Conservation (phyloP, 345 rosid species). For the Gossypium sturtianum region DNA sequence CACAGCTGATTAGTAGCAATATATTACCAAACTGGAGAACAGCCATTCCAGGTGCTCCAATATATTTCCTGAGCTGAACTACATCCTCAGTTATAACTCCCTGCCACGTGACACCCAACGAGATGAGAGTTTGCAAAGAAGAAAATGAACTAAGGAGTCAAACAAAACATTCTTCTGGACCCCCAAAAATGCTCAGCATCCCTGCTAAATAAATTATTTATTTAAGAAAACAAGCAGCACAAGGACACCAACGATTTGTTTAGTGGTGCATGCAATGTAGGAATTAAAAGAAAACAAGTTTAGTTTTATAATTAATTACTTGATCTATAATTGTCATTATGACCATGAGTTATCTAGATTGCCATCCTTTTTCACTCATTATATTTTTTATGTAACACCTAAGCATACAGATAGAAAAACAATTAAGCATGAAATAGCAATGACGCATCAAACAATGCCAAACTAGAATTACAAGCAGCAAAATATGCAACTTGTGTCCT, state of each 20-base stretch:
- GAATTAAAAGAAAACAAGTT: not conserved
- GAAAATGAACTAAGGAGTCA: not conserved
- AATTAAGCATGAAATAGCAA: not conserved
- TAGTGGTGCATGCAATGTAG: constrained; percentile 3
- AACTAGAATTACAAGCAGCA: not conserved
- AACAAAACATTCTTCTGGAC: not conserved
- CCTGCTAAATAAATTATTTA: not conserved
- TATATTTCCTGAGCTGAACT: constrained; percentile 72
- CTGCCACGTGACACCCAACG: constrained; percentile 27
- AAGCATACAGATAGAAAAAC: not conserved
- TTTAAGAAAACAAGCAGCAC: not conserved
- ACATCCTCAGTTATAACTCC: constrained; percentile 97
- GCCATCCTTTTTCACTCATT: not conserved
- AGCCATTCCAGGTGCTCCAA: constrained; percentile 97
- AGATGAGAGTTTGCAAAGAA: not conserved
- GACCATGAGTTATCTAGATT: not conserved
- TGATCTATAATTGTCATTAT: not conserved
- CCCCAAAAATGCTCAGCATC: not conserved
- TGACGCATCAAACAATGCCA: not conserved
- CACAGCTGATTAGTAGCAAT: not conserved
- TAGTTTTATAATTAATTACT: not conserved
- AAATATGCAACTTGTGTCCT: not conserved
- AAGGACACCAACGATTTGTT: not conserved
- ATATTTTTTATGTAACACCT: not conserved
- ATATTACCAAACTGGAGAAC: constrained; percentile 91